Percentiles rank a stretch among this genome's conserved stretches.
phyloP scores from a whole-genome alignment of 176 grass and related monocot species.

The Rhynchospora pubera region DNA sequence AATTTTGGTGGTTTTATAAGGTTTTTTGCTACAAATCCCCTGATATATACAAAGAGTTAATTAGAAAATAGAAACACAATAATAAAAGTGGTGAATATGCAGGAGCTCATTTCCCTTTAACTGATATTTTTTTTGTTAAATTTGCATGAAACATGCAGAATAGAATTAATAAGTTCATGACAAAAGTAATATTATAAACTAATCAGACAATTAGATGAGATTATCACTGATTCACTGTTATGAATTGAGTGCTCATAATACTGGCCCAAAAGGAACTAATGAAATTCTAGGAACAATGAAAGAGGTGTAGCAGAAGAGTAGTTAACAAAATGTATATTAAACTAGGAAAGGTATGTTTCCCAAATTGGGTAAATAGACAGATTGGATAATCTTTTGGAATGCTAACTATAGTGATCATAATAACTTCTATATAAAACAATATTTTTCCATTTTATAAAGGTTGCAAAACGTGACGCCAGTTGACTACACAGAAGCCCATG shows the following conservation, averaged over 20 bases:
- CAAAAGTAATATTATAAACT: background rate
- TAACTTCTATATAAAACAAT: background rate
- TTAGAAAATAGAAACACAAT: background rate
- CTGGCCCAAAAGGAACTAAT: background rate
- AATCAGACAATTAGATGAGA: background rate
- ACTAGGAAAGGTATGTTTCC: background rate
- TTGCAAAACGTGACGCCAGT: conserved; percentile 52
- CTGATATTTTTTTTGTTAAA: background rate
- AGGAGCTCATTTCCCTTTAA: background rate
- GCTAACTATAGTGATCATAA: background rate
- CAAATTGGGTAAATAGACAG: background rate
- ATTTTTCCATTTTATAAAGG: conserved; percentile 21
- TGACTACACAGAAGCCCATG: conserved; percentile 35
- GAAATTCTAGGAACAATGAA: background rate
- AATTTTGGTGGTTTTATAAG: background rate
- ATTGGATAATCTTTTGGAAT: background rate
- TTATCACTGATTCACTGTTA: no score
- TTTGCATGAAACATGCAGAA: background rate
- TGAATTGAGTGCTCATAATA: background rate
- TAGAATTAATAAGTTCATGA: background rate
- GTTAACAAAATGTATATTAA: background rate
- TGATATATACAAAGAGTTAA: background rate
- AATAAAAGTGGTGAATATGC: background rate
- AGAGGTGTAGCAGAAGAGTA: background rate
- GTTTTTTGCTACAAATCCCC: background rate